Evolutionary conservation across 805 yeast genomes (phyloP), one percentile per base, ranked within the genome.

Genomic region (Saturnispora silvae): DNA sequence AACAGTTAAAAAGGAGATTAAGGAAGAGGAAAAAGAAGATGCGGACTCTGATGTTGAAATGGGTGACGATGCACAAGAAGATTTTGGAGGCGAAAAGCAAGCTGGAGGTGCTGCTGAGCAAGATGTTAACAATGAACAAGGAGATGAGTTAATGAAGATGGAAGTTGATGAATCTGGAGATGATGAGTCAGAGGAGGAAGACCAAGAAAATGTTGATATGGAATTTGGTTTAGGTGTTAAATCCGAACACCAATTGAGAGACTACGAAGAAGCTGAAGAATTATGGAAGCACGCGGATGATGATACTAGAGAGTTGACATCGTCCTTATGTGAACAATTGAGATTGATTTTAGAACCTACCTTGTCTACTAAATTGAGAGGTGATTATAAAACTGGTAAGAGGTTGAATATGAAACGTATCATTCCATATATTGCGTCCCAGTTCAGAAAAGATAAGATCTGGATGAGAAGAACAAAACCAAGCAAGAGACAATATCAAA

Each of bases 401-500:
- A 70, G 98, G 48, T 71, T 92, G 51, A 92, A 92, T 60, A 87
- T 92, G 97, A 92, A 89, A 67, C 71, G 96, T 48, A 92, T 92
- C 51, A 92, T 92, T 52, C 95, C 97, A 5, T 92, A 89, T 59
- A 92, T 92, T 65, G 99, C 99, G 1, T 83, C 95, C 27, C 95
- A 86, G 52, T 92, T 85, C 73, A 77, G 95, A 52, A 92, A 92
- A 57, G 99, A 92, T 59, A 92, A 92, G 67, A 92, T 92, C 41
- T 92, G 99, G 99, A 70, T 92, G 62, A 75, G 96, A 56, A 75
- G 99, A 60, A 86, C 96, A 5, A 89, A 92, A 55, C 99, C 99
- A 40, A 82, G 94, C 47, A 92, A 92, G 65, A 77, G 99, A 52
- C 92, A 87, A 56, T 92, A 92, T 58, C 98, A 92, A 64, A 83